phyloP scores from a whole-genome alignment of 768 basidiomycete genomes.

The Porphyrellus cyaneotinctus region DNA sequence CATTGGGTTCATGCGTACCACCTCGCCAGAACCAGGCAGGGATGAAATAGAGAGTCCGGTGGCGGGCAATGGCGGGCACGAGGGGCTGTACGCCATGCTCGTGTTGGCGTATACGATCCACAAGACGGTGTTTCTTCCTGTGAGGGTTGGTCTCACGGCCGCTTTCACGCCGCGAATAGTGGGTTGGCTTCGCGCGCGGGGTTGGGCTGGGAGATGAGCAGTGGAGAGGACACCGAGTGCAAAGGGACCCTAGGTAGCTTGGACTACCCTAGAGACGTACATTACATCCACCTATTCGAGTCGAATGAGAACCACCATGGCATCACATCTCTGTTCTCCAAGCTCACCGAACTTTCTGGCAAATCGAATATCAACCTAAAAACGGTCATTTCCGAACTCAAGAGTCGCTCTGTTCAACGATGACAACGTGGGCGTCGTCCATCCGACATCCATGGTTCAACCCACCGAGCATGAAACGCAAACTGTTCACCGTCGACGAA shows the following conservation, averaged over 20 bases:
- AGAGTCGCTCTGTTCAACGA: background rate
- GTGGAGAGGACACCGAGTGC: constrained; percentile 37
- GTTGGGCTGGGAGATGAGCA: constrained; percentile 78
- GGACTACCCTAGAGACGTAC: constrained; percentile 2
- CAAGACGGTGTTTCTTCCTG: constrained; percentile 88
- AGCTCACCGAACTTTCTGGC: background rate
- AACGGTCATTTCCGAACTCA: background rate
- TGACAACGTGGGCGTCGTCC: constrained; percentile 34
- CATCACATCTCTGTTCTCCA: too few species aligned
- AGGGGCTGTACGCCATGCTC: constrained; percentile 88
- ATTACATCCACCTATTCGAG: constrained; percentile 11
- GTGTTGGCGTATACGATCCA: constrained; percentile 93
- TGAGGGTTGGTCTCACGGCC: constrained; percentile 86
- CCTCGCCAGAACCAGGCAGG: constrained; percentile 60
- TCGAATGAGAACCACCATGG: too few species aligned
- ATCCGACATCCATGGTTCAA: constrained; percentile 44
- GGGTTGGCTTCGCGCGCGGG: constrained; percentile 70
- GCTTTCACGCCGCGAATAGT: constrained; percentile 84
- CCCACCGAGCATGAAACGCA: constrained; percentile 40
- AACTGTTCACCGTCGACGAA: constrained; percentile 21
- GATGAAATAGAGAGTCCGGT: constrained; percentile 55
- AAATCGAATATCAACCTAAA: too few species aligned
- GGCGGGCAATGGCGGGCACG: constrained; percentile 42
- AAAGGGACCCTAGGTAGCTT: constrained; percentile 15
- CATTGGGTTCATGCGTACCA: constrained; percentile 42